Conservation (phyloP, 2,329 filamentous ascomycete species). For the Aspergillus sojae region DNA sequence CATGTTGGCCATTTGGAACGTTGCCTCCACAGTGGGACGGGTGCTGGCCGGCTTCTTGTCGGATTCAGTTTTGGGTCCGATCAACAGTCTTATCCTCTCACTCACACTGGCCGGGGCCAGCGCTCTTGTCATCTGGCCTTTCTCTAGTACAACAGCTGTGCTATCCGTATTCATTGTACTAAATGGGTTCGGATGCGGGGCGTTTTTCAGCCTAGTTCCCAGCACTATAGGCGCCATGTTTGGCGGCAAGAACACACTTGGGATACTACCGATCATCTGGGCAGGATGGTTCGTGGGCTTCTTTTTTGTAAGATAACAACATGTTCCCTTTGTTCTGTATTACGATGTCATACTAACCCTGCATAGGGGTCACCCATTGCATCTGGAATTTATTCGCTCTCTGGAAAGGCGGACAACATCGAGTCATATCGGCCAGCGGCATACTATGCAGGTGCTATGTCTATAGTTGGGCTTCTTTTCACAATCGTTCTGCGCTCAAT, state of each 20-base stretch:
- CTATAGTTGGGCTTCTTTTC: neutral
- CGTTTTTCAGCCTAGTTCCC: neutral
- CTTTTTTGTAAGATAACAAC: neutral
- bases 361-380: neutral
- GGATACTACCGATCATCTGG: neutral
- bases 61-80: neutral
- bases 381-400: neutral
- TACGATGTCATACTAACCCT: neutral
- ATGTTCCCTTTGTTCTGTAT: neutral
- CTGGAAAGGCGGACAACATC: neutral
- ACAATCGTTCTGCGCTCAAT: neutral
- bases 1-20: neutral
- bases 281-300: neutral
- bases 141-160: neutral
- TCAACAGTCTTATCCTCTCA: neutral
- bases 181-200: neutral
- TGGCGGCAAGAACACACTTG: neutral
- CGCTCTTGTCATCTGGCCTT: neutral
- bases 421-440: neutral
- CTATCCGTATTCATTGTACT: neutral
- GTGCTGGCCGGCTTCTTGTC: neutral
- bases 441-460: neutral
- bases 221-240: neutral
- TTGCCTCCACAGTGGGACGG: neutral
- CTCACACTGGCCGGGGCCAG: neutral